Base-by-base conservation (phyloP, 2,329 filamentous ascomycete genomes). In the Coniosporium tulheliwenetii region DNA sequence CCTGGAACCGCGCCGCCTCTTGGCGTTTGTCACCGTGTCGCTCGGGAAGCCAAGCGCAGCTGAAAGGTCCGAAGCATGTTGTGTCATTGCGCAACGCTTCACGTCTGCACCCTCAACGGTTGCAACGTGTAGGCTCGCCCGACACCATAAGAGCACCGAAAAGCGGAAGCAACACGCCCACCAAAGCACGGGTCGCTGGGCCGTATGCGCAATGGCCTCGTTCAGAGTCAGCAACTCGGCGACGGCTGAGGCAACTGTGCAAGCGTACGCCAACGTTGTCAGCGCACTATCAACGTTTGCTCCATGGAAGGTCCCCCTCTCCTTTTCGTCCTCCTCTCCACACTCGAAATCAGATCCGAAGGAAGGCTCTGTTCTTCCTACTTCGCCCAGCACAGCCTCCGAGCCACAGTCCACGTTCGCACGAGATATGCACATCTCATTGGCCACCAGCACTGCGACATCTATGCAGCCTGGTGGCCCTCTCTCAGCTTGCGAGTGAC, bases 1-100 rank as follows among this genome's bases (percentile, higher is more conserved):
- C 76, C 75, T 2, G 75, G 76, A 38, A 75, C 71, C 36, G 66
- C 72, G 30, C 76, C 76, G 32, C 76, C 76, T 9, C 67, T 79
- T 39, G 76, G 76, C 13, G 73, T 79, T 19, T 79, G 75, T 47
- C 69, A 75, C 49, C 70, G 74, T 42, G 75, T 80, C 31, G 72
- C 75, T 4, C 66, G 73, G 39, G 69, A 74, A 53, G 76, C 76
- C 30, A 72, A 70, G 52, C 70, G 67, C 50, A 75, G 68, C 2
- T 80, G 76, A 66, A 68, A 47, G 63, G 62, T 36, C 59, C 63
- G 26, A 61, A 63, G 30, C 33, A 8, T 29, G 29, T 19, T 15
- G 10, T 37, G 36, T 37, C 36, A n/a, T 30, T 12, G 10, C 13
- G 13, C 4, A 34, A 14, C 37, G 16, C 16, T 39, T 29, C 16